phyloP scores from a whole-genome alignment of 306 rosid genomes.

The Ziziphus jujuba region DNA sequence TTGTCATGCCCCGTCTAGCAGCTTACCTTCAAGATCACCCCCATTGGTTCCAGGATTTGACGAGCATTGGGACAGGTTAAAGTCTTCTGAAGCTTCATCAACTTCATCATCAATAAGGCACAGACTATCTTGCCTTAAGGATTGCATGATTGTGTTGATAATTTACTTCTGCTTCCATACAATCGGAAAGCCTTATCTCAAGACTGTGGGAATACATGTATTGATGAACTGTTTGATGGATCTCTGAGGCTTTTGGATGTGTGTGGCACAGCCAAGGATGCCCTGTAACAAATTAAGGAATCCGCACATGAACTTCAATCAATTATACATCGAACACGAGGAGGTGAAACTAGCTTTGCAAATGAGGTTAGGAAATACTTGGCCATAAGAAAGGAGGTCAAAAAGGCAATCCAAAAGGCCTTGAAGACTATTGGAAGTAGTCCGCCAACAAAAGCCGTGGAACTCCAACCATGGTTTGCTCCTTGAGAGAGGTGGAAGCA shows the following conservation, averaged over 20 bases:
- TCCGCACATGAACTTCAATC: slow-evolving; percentile 26
- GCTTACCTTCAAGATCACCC: slow-evolving; percentile 30
- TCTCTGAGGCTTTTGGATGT: slow-evolving; percentile 30
- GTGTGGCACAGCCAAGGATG: slow-evolving; percentile 22
- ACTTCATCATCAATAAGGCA: slow-evolving; percentile 8
- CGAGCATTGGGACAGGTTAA: slow-evolving; percentile 20
- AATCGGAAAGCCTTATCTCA: slow-evolving; percentile 28
- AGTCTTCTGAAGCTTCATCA: slow-evolving; percentile 16
- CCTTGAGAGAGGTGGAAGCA: slow-evolving; percentile 27
- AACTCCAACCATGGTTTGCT: slow-evolving; percentile 5
- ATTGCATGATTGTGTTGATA: slow-evolving; percentile 20
- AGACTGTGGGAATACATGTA: slow-evolving; percentile 11
- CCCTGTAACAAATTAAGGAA: slow-evolving; percentile 21
- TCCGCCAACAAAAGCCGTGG: slow-evolving; percentile 1
- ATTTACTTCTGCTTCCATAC: slow-evolving; percentile 17
- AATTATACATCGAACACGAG: slow-evolving; percentile 1
- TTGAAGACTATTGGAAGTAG: slow-evolving; percentile 16
- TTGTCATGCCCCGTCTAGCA: slow-evolving; percentile 20
- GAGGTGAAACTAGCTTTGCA: slow-evolving; percentile 17
- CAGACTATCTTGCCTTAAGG: slow-evolving; percentile 18
- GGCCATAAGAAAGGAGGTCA: slow-evolving; percentile 26
- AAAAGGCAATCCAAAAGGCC: slow-evolving; percentile 24
- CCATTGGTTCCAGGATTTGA: slow-evolving; percentile 18
- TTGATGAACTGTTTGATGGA: slow-evolving; percentile 15
- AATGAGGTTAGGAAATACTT: slow-evolving; percentile 28